These are phyloP conservation scores for Candida stauntonica DNA, from an alignment of 805 yeast species.

Conservation along the genomic window DNA sequence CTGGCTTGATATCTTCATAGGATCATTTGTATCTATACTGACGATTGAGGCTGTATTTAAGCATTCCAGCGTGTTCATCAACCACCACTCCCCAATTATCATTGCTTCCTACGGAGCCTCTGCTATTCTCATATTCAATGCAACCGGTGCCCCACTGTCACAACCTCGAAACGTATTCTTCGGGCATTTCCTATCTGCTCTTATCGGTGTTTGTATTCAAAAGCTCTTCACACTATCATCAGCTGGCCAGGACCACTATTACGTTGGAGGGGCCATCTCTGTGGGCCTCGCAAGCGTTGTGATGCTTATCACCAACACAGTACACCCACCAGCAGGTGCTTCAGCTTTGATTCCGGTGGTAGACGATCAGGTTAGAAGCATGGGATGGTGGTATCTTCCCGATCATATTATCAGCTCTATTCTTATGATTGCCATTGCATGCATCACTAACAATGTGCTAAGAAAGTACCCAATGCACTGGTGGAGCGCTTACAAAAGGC, in stretches of 20 bases:
- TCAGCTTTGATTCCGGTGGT: constrained; percentile 55
- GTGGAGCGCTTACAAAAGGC: constrained; percentile 40
- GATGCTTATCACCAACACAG: constrained; percentile 50
- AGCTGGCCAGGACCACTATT: constrained; percentile 43
- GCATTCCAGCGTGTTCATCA: constrained; percentile 33
- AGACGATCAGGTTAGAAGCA: constrained; percentile 38
- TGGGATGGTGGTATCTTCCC: constrained; percentile 68
- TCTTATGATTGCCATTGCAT: constrained; percentile 45
- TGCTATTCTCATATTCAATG: constrained; percentile 55
- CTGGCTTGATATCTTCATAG: constrained; percentile 44
- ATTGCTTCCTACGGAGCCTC: constrained; percentile 60
- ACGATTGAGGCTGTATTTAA: constrained; percentile 44
- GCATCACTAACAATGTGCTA: constrained; percentile 48
- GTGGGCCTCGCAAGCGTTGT: constrained; percentile 50
- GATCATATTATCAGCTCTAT: constrained; percentile 46
- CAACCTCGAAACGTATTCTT: constrained; percentile 58
- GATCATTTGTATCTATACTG: constrained; percentile 43
- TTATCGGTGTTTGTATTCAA: constrained; percentile 50
- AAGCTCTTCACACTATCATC: constrained; percentile 47
- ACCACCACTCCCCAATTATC: constrained; percentile 41
- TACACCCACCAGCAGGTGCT: constrained; percentile 75
- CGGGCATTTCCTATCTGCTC: constrained; percentile 51
- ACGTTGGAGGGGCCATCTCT: constrained; percentile 55
- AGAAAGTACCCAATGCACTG: constrained; percentile 54
- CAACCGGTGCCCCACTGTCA: constrained; percentile 51